Percentiles rank a stretch among this genome's conserved stretches.
phyloP scores from a whole-genome alignment of 257 asterid species.

The Orobanche coerulescens region DNA sequence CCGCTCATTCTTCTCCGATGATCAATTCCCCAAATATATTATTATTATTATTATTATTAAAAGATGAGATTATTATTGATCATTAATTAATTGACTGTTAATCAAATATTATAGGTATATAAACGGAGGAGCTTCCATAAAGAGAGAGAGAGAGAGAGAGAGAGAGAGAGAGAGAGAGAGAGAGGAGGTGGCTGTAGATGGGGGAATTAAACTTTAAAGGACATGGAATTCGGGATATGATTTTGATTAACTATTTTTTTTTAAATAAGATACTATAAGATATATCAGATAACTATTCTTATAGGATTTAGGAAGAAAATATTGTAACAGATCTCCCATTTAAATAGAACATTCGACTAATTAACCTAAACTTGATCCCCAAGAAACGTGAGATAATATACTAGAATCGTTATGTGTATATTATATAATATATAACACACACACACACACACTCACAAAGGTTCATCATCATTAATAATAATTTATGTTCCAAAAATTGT shows the following conservation, averaged over 20 bases:
- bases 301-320: too few species aligned
- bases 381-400: not conserved
- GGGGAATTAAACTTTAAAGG: not conserved
- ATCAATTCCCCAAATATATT: not conserved
- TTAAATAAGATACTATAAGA: not conserved
- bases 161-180: not conserved
- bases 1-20: slow-evolving; percentile 24
- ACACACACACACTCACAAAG: too few species aligned
- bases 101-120: not conserved
- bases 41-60: not conserved
- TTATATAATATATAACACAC: too few species aligned
- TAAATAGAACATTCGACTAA: not conserved
- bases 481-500: too few species aligned
- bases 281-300: not conserved
- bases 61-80: not conserved
- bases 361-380: not conserved
- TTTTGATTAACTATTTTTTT: not conserved
- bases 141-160: not conserved
- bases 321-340: too few species aligned
- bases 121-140: not conserved
- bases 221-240: not conserved
- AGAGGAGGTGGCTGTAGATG: not conserved
- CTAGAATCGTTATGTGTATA: too few species aligned
- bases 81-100: not conserved
- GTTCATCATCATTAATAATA: too few species aligned